Base-by-base conservation (phyloP, 345 rosid genomes). In the Pugionium dolabratum region DNA sequence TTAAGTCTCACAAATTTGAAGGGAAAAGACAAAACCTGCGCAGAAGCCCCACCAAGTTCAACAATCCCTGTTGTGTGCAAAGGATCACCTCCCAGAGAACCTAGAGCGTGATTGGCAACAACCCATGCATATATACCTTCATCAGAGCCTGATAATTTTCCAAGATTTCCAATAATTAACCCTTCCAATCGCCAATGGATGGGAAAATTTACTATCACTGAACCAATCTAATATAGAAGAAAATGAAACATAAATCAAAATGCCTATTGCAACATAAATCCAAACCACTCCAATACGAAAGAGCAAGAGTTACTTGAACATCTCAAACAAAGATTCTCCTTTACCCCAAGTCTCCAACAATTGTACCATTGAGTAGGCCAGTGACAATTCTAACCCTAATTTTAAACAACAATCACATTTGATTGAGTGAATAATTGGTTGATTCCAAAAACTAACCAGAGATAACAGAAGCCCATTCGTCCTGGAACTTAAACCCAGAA, bases 21-120 rank as follows among this genome's bases (percentile, higher is more conserved):
- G 53, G 62, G 35, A 37, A 33, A 5, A 51, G 43, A 51, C 6
- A 33, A 58, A 75, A 90, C 97, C 96, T 94, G 99, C 37, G 90
- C 84, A 61, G 99, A 94, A 67, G 99, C 99, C 35, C 99, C 99
- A 2, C 97, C 99, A 39, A 94, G 99, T 82, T 90, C 99, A 57
- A 88, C 79, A 70, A 94, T 90, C 71, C 97, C 99, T 2, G 88
- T 86, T 9, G 99, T 90, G 4, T 76, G 60, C 53, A 56, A 55
- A 64, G 99, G 89, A 75, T 90, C 83, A 51, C 88, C 86, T 69
- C 97, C 97, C 69, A 94, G 89, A 6, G 77, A 78, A 60, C 91
- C 93, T 10, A 82, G 81, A 2, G 96, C 99, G 54, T 85, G 80
- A 58, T 90, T 94, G 1, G 96, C 97, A 69, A 85, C 85, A 72